Base-by-base conservation (phyloP, 2,329 filamentous ascomycete genomes). In the Anthostomella pinea region DNA sequence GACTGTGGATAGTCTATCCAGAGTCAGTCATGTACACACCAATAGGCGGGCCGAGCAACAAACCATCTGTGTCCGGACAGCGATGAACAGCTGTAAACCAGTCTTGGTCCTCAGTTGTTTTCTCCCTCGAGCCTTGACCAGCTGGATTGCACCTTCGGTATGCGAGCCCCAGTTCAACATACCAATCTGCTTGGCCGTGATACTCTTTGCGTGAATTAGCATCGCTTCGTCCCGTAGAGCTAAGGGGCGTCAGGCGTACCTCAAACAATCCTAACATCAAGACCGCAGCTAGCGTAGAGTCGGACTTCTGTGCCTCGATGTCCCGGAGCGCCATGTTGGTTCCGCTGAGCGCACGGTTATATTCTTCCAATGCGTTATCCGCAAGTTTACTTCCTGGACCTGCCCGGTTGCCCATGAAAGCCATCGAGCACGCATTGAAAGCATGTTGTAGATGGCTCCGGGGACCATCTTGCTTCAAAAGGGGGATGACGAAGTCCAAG, bases 81-180 rank as follows among this genome's bases (percentile, higher is more conserved):
- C 72, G 31, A 77, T 67, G 51, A 82, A 82, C 10, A 83, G 65
- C 37, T 70, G 65, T 20, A 73, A 54, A 0, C 77, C 79, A 3
- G 67, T 62, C 53, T 69, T 72, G 10, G 73, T 77, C 26, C 64
- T 62, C 8, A 79, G 53, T 48, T 79, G 75, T 44, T 73, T 70
- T 48, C 68, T 71, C 4, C 77, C 76, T 29, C 79, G 69, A 8
- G 72, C 68, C 53, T 74, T 77, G 35, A 79, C 74, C 2, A 82
- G 63, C 46, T 78, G 72, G 20, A 81, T 72, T n/a, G 79, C 79
- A 3, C 77, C 79, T 41, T 81, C 74, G n/a, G 77, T 71, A 48
- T 83, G 79, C 8, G 77, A 77, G 4, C 75, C 76, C 79, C 79
- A 83, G 2, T 77, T 75, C 37, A 72, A 62, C 53, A 73, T 71